Evolutionary conservation across 2,329 filamentous ascomycete genomes (phyloP).

Genomic region (Phyllosticta paracitricarpa): DNA sequence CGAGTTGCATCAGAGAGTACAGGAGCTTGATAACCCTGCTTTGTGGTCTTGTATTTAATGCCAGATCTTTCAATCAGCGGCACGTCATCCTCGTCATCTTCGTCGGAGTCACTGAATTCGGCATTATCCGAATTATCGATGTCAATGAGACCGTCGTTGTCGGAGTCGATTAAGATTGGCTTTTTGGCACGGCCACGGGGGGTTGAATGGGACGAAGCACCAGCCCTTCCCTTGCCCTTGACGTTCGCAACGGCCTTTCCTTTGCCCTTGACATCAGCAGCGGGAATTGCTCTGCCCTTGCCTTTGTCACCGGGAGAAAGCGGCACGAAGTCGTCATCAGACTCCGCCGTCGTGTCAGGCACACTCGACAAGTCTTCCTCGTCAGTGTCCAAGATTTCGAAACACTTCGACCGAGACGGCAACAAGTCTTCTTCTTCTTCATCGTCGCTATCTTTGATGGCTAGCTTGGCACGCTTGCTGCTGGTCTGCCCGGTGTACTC

Average conservation of each 20-base stretch:
- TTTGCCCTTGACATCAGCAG: slow-evolving; percentile 10
- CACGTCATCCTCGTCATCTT: background rate
- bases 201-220: slow-evolving; percentile 9
- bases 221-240: slow-evolving; percentile 18
- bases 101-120: slow-evolving; percentile 1
- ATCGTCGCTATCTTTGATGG: slow-evolving; percentile 2
- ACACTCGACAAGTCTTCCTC: slow-evolving; percentile 3
- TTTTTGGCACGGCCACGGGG: background rate
- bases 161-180: background rate
- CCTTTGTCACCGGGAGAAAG: slow-evolving; percentile 1
- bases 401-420: slow-evolving; percentile 24
- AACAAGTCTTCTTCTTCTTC: slow-evolving; percentile 18
- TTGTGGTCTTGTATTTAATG: background rate
- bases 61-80: background rate
- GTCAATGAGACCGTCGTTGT: background rate
- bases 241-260: background rate
- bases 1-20: background rate
- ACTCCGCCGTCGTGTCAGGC: background rate
- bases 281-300: slow-evolving; percentile 7
- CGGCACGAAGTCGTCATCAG: slow-evolving; percentile 4
- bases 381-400: slow-evolving; percentile 8
- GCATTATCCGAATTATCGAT: background rate
- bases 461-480: slow-evolving; percentile 28
- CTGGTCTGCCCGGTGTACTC: slow-evolving; percentile 33
- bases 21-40: background rate